phyloP scores from a whole-genome alignment of 2,329 filamentous ascomycete species.

The Fusarium sp. region DNA sequence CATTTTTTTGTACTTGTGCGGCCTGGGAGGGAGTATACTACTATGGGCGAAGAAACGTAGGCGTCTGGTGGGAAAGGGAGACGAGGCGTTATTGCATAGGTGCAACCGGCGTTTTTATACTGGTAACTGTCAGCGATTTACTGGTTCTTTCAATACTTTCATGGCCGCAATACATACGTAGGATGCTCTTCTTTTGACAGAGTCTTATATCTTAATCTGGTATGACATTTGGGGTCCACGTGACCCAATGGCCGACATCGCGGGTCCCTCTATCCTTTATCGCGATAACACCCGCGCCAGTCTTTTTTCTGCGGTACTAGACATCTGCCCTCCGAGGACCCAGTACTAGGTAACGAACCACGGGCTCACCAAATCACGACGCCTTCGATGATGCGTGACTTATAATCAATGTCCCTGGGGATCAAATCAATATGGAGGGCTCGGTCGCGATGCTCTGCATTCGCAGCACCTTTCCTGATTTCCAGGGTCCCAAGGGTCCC shows the following conservation, averaged over 20 bases:
- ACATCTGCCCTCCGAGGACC: constrained; percentile 19
- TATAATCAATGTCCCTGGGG: constrained; percentile 65
- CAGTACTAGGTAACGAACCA: constrained; percentile 27
- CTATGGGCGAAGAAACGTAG: constrained; percentile 1
- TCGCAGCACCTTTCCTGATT: constrained; percentile 42
- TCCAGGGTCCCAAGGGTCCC: constrained; percentile 40
- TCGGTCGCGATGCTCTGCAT: constrained; percentile 54
- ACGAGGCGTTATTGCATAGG: constrained; percentile 34
- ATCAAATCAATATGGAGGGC: constrained; percentile 62
- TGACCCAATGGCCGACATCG: constrained; percentile 35
- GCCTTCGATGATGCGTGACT: constrained; percentile 54
- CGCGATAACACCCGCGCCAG: constrained; percentile 42
- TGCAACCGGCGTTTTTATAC: neutral
- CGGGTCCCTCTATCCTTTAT: constrained; percentile 30
- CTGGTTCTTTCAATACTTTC: neutral
- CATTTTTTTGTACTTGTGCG: neutral
- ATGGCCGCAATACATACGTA: constrained; percentile 1
- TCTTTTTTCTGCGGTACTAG: constrained; percentile 40
- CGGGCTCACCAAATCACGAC: constrained; percentile 21
- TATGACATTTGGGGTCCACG: constrained; percentile 24
- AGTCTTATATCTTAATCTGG: neutral
- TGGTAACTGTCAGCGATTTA: constrained; percentile 1
- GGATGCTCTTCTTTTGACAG: neutral
- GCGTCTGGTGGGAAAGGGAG: constrained; percentile 9
- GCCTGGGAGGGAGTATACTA: neutral